A percentile compares a stretch with the other conserved stretches of the same genome.
These are phyloP conservation scores for Gilbertella persicaria DNA, from an alignment of 371 early-diverging fungal genomes.

Conservation along the genomic window DNA sequence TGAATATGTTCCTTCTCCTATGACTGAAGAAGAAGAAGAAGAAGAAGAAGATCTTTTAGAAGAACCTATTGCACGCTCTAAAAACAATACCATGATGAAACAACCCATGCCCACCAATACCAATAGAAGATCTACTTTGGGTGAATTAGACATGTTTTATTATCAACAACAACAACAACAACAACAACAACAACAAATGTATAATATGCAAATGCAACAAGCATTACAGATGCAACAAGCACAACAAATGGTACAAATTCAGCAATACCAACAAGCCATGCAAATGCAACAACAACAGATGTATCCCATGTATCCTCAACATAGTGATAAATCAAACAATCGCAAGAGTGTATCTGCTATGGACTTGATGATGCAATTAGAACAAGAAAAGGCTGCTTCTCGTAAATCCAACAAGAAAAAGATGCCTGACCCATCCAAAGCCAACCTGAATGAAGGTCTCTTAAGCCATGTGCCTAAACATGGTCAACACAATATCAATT, in stretches of 20 bases:
- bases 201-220: conserved; percentile 30
- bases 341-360: conserved; percentile 49
- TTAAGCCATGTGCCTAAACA: conserved; percentile 33
- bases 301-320: conserved; percentile 14
- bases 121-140: conserved; percentile 30
- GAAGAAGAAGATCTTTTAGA: conserved; percentile 14
- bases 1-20: conserved; percentile 2
- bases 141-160: conserved; percentile 40
- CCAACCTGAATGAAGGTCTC: conserved; percentile 36
- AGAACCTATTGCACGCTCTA: conserved; percentile 14
- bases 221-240: conserved; percentile 35
- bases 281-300: conserved; percentile 31
- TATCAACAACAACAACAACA: conserved; percentile 28
- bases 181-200: conserved; percentile 29
- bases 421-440: conserved; percentile 35
- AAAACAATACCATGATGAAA: neutral
- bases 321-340: conserved; percentile 20
- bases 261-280: conserved; percentile 35
- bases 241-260: conserved; percentile 32
- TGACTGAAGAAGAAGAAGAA: conserved; percentile 1
- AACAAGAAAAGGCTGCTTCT: conserved; percentile 39
- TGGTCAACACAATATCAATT: conserved; percentile 38
- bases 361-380: conserved; percentile 46
- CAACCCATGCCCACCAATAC: neutral
- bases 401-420: conserved; percentile 32